Conservation (phyloP, 2,329 filamentous ascomycete genomes). For the Aschersonia sp. region DNA sequence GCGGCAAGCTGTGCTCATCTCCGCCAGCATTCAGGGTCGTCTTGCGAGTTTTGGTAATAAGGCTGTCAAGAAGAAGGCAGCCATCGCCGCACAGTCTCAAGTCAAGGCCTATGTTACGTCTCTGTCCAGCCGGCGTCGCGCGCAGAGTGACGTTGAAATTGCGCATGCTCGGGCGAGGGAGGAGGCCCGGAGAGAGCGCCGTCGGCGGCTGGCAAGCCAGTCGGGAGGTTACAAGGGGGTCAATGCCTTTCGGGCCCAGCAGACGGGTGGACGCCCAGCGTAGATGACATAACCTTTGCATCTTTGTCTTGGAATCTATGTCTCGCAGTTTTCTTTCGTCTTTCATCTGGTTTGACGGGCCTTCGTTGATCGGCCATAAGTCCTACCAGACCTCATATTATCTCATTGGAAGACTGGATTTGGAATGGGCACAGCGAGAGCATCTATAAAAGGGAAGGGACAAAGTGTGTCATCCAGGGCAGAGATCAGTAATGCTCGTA, state of each 20-base stretch:
- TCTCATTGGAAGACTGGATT: too few relatives aligned
- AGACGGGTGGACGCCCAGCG: neutral
- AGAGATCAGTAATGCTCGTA: too few relatives aligned
- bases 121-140: neutral
- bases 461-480: too few relatives aligned
- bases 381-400: too few relatives aligned
- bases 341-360: too few relatives aligned
- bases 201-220: slow-evolving; percentile 2
- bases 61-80: neutral
- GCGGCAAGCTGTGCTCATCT: slow-evolving; percentile 13
- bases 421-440: too few relatives aligned
- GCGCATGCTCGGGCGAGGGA: slow-evolving; percentile 1
- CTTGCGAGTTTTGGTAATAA: slow-evolving; percentile 7
- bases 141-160: neutral
- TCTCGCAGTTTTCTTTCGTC: neutral
- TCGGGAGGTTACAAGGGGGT: slow-evolving; percentile 11
- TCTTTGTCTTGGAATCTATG: neutral
- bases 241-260: slow-evolving; percentile 11
- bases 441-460: too few relatives aligned
- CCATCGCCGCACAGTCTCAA: neutral
- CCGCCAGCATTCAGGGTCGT: slow-evolving; percentile 10
- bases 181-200: slow-evolving; percentile 1
- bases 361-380: too few relatives aligned
- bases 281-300: neutral
- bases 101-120: neutral